Conservation (phyloP, 2,329 filamentous ascomycete genomes). For the Emergomyces africanus region DNA sequence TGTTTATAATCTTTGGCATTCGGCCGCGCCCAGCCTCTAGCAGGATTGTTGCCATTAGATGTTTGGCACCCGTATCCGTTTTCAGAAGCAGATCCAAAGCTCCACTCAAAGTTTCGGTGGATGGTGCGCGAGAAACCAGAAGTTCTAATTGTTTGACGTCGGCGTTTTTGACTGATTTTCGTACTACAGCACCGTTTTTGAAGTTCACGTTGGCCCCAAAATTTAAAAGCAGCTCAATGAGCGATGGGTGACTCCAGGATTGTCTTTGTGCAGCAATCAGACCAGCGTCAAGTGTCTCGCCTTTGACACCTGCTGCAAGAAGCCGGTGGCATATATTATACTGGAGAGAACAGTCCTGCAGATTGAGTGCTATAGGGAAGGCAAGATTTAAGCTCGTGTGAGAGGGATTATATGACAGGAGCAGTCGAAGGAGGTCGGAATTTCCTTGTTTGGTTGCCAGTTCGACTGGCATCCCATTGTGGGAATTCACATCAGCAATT, state of each 20-base stretch:
- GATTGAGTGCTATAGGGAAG: conserved; percentile 6
- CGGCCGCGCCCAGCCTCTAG: conserved; percentile 5
- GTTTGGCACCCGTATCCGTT: conserved; percentile 1
- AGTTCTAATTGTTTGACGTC: conserved; percentile 10
- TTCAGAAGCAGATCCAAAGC: conserved; percentile 6
- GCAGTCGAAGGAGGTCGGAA: conserved; percentile 6
- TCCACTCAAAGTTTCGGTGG: conserved; percentile 5
- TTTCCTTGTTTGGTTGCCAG: conserved; percentile 7
- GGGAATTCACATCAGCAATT: conserved; percentile 9
- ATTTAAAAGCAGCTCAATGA: conserved; percentile 10
- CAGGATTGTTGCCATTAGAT: conserved; percentile 9
- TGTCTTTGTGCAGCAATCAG: conserved; percentile 8
- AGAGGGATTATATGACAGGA: conserved; percentile 9
- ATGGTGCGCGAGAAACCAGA: conserved; percentile 7
- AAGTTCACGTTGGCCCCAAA: conserved; percentile 11
- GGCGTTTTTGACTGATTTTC: conserved; percentile 8
- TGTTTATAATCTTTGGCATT: conserved; percentile 5
- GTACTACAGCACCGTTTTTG: conserved; percentile 9
- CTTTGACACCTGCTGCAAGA: conserved; percentile 10
- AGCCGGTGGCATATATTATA: conserved; percentile 11
- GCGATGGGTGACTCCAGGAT: conserved; percentile 4
- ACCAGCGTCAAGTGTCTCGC: conserved; percentile 6
- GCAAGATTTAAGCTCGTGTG: conserved; percentile 4
- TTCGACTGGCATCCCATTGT: conserved; percentile 7
- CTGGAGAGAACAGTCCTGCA: conserved; percentile 4